These are phyloP conservation scores for Scytalidium sp. DNA, from an alignment of 2,329 filamentous ascomycete genomes.

Conservation along the genomic window DNA sequence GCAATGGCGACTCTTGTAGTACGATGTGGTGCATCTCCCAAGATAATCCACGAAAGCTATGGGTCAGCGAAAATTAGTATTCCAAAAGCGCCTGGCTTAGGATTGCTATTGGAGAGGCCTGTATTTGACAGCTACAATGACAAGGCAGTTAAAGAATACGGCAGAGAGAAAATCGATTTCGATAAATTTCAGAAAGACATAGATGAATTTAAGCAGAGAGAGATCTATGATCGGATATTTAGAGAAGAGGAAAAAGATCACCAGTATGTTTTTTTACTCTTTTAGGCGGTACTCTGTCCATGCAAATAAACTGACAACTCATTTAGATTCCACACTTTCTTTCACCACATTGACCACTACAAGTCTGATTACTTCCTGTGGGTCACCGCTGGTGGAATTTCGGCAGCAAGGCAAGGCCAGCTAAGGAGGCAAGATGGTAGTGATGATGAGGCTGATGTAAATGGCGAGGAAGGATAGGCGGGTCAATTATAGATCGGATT, in stretches of 20 bases:
- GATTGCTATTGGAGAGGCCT: conserved; percentile 82
- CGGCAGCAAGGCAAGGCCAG: conserved; percentile 52
- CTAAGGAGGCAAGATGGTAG: conserved; percentile 46
- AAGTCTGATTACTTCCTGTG: conserved; percentile 71
- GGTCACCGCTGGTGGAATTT: conserved; percentile 66
- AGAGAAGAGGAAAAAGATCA: conserved; percentile 84
- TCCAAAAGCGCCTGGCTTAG: conserved; percentile 88
- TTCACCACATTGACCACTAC: conserved; percentile 76
- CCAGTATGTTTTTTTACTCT: conserved; percentile 54
- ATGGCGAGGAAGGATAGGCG: conserved; percentile 24
- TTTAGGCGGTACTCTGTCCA: conserved; percentile 3
- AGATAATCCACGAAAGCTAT: conserved; percentile 73
- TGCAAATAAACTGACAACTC: conserved; percentile 1
- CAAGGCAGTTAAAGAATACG: conserved; percentile 60
- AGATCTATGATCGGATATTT: conserved; percentile 93
- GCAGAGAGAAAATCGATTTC: conserved; percentile 73
- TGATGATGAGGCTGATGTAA: conserved; percentile 40
- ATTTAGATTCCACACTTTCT: conserved; percentile 69
- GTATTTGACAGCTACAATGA: conserved; percentile 90
- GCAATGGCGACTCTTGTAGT: conserved; percentile 84
- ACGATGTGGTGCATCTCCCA: conserved; percentile 73
- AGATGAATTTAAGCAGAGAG: conserved; percentile 81
- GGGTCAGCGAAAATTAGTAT: conserved; percentile 73
- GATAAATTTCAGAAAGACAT: conserved; percentile 74
- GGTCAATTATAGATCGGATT: too few species aligned